Evolutionary conservation across 2,329 filamentous ascomycete genomes (phyloP).

Genomic region (Xylaria sp.): DNA sequence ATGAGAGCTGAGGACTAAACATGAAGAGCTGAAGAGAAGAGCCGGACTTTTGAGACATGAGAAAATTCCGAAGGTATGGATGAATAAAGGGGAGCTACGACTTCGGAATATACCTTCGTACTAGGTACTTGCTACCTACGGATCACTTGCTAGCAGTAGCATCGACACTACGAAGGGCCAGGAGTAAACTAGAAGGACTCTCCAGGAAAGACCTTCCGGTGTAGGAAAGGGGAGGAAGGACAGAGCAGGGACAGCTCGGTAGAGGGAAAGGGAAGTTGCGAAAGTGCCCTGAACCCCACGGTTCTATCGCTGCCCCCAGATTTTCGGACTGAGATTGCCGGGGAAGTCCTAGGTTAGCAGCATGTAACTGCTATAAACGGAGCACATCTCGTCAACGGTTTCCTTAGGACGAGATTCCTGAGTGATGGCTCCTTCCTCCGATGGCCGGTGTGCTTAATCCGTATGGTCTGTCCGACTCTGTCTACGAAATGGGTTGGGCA

Average conservation of each 20-base stretch:
- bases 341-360: background rate
- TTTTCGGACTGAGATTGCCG: slow-evolving; percentile 11
- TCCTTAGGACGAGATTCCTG: background rate
- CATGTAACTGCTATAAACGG: background rate
- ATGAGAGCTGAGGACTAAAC: background rate
- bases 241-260: background rate
- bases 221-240: background rate
- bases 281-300: slow-evolving; percentile 12
- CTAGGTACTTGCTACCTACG: background rate
- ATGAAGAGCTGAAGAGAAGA: background rate
- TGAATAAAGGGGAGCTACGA: background rate
- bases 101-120: background rate
- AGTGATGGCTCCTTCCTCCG: background rate
- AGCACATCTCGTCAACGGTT: background rate
- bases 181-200: too few relatives aligned
- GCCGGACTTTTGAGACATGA: background rate
- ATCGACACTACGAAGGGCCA: too few relatives aligned
- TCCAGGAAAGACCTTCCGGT: background rate
- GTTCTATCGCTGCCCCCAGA: slow-evolving; percentile 8
- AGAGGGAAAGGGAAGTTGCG: background rate
- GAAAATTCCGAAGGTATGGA: background rate
- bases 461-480: too few relatives aligned
- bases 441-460: background rate
- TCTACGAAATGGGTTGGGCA: background rate
- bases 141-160: too few relatives aligned